These are phyloP conservation scores for Acanthamoeba royreba DNA, from an alignment of 208 protist species.

Conservation along the genomic window DNA sequence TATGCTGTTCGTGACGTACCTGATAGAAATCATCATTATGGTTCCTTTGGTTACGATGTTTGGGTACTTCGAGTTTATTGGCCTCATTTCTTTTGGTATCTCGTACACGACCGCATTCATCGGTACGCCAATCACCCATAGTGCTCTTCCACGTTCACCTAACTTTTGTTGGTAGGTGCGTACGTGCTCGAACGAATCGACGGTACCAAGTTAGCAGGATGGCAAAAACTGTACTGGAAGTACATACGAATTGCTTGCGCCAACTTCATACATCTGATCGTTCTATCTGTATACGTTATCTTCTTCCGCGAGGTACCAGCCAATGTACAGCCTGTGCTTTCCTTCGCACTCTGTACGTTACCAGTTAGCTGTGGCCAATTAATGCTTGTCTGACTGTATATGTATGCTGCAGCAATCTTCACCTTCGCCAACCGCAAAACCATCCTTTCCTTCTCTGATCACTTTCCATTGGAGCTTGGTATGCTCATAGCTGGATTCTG, in stretches of 20 bases:
- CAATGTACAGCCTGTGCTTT: not conserved
- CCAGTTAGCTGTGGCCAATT: too few species aligned
- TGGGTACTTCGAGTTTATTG: constrained; percentile 27
- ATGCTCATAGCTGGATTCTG: constrained; percentile 59
- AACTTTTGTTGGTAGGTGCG: too few species aligned
- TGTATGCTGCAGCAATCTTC: not conserved
- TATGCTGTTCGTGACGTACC: not conserved
- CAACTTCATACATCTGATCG: not conserved
- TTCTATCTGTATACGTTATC: not conserved
- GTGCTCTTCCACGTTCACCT: too few species aligned
- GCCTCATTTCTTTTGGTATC: not conserved
- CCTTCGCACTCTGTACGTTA: not conserved
- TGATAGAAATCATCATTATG: not conserved
- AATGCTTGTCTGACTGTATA: not conserved
- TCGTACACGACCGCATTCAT: not conserved
- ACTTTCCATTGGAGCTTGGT: constrained; percentile 50
- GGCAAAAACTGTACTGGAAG: not conserved
- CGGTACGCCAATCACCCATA: not conserved
- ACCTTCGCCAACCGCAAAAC: not conserved
- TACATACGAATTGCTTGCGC: not conserved
- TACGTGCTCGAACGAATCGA: not conserved
- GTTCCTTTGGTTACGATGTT: not conserved
- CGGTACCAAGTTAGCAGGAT: not conserved
- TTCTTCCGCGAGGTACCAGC: constrained; percentile 14
- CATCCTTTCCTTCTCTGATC: constrained; percentile 24